Evolutionary conservation across 2,329 filamentous ascomycete genomes (phyloP), one percentile per base, ranked within the genome.

Genomic region (Xylariaceae sp.): DNA sequence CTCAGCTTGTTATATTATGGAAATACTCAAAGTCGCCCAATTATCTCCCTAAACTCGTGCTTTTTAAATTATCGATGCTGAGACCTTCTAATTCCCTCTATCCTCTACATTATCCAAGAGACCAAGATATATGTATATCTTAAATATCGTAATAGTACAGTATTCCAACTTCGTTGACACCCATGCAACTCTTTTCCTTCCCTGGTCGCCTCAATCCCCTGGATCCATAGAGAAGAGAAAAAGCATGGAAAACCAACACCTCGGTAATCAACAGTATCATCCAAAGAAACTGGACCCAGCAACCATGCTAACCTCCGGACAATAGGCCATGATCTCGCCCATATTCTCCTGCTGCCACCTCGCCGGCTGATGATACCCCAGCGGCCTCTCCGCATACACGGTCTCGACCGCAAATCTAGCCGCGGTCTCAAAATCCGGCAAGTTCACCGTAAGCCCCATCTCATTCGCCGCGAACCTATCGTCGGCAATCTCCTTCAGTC

Each of bases 331-430:
- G 32, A 66, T 57, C 40, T 61, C 45, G 16, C 45, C 49, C 47
- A 60, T 55, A 40, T 52, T 56, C 11, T 50, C 50, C 16, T 45
- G 38, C 43, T 59, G 52, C 45, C 53, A 55, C 20, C 58, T 48
- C 1, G 49, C 43, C 11, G 59, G 52, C 50, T 60, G 53, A 32
- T 63, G 62, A 45, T 56, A 64, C 0, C 61, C 61, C 33, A 63
- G 41, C 40, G 61, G 60, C 19, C 45, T 51, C 37, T 63, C 58
- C 14, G 55, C 53, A 48, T 57, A 64, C 4, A 60, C 42, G 12
- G 60, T 62, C 53, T 65, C 63, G 21, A 63, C 60, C 3, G 60
- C 48, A 37, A 65, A 63, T 2, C 48, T 38, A 41, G 49, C 47
- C 16, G 63, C 63, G 4, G 55, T 50, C 16, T 55, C 50, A 22